Evolutionary conservation across 2,329 filamentous ascomycete species (phyloP).

Genomic region (Fusarium subglutinans): DNA sequence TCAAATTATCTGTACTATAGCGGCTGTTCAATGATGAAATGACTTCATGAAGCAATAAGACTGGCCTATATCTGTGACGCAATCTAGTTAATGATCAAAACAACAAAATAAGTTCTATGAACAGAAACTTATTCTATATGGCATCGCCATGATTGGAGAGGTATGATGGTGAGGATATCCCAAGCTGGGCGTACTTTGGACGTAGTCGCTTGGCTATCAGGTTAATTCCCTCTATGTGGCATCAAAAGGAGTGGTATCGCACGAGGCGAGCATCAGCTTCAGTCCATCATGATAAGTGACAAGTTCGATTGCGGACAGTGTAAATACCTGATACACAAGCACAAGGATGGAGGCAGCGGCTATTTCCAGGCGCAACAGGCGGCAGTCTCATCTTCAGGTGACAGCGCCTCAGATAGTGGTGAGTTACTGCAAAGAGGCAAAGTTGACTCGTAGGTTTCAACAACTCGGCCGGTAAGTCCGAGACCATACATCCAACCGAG

Average conservation of each 20-base stretch:
- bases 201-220: neutral
- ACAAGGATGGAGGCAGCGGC: constrained; percentile 23
- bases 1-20: neutral
- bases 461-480: constrained; percentile 5
- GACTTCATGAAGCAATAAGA: constrained; percentile 18
- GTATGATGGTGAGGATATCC: neutral
- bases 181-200: neutral
- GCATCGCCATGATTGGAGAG: neutral
- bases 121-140: neutral
- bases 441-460: constrained; percentile 1
- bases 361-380: constrained; percentile 26
- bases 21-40: constrained; percentile 25
- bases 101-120: no score
- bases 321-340: constrained; percentile 30
- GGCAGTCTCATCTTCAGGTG: constrained; percentile 26
- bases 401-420: neutral
- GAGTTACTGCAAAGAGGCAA: neutral
- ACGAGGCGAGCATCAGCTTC: neutral
- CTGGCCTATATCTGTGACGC: neutral
- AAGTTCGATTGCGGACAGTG: neutral
- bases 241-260: neutral
- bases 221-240: neutral
- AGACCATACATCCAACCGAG: neutral
- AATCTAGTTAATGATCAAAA: neutral
- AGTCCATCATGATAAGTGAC: neutral